Evolutionary conservation across 345 rosid species (phyloP), one percentile per base, ranked within the genome.

Genomic region (Rhodomyrtus tomentosa): DNA sequence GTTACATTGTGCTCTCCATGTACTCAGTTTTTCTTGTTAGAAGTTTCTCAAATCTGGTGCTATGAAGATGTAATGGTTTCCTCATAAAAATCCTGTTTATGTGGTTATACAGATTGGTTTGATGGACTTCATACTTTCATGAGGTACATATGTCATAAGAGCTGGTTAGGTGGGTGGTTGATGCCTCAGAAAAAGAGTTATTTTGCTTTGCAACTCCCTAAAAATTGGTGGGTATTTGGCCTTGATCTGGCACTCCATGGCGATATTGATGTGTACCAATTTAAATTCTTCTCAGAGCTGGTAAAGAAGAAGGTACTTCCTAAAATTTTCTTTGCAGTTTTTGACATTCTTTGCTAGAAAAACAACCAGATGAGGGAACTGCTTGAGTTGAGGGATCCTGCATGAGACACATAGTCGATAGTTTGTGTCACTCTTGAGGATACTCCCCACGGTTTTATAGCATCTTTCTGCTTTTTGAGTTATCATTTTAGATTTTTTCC

Each of bases 161-260:
- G 95, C 90, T 97, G 99, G 99, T 91, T 97, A 91, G 99, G 99
- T 40, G 99, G 99, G 85, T 95, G 99, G 99, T 87, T 97, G 83
- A 97, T 97, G 98, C 99, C 99, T 81, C 99, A 97, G 89, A 95
- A 94, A 92, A 95, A 94, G 92, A 97, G 99, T 91, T 97, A 97
- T 86, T 97, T 95, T 91, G 98, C 99, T 40, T 90, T 97, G 93
- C 98, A 95, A 89, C 95, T 97, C 55, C 99, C 99, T 10, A 88
- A 93, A 87, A 84, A 94, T 49, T 97, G 99, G 99, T 97, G 99
- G 99, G 91, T 97, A 83, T 97, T 97, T 90, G 99, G 99, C 89
- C 94, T 97, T 89, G 99, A 97, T 90, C 93, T 95, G 84, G 98
- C 99, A 62, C 98, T 97, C 85, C 99, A 97, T 87, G 93, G 95